Base-by-base conservation (phyloP, 192 early-diverging fungal species). In the Umbelopsis sp. region DNA sequence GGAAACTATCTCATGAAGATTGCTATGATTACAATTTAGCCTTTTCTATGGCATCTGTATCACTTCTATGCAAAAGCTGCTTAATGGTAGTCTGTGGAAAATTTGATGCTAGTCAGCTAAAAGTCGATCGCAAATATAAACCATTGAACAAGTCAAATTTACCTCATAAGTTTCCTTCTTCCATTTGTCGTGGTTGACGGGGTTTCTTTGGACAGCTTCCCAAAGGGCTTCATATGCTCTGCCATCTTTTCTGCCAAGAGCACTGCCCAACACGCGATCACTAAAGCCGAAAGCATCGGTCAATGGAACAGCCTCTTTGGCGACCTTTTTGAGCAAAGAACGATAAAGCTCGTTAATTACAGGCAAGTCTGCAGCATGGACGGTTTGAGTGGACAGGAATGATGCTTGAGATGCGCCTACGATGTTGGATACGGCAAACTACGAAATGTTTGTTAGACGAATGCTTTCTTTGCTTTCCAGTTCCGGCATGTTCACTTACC, bases 251-350 rank as follows among this genome's bases (percentile, higher is more conserved):
- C 83, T 74, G 1, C 89, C 94, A 45, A 95, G 76, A 10, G 91
- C 88, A 52, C 88, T 90, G 70, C 87, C 84, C 27, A 95, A 80
- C 11, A 80, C 74, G 20, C 85, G 80, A 65, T 94, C 94, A 0
- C 86, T 70, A 44, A 90, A 83, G 20, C 83, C 89, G 82, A 90
- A 93, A 3, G 90, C 84, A 53, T 94, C 94, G n/a, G 89, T 87
- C 41, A 94, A 81, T 0, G 87, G 81, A 21, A 95, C 82, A 2
- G 88, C 90, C 72, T 95, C 84, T 20, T 80, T 80, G 22, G 89
- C 78, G 3, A 95, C 67, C 1, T 80, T 73, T 21, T 80, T 75
- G 27, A 91, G 81, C 11, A 83, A 33, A 0, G 21, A 15, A 21
- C 75, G 75, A 16, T 72, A 77, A 11, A 47, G 23, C 10, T 33